These are phyloP conservation scores for Phoma herbarum DNA, from an alignment of 2,329 filamentous ascomycete genomes.

Conservation along the genomic window DNA sequence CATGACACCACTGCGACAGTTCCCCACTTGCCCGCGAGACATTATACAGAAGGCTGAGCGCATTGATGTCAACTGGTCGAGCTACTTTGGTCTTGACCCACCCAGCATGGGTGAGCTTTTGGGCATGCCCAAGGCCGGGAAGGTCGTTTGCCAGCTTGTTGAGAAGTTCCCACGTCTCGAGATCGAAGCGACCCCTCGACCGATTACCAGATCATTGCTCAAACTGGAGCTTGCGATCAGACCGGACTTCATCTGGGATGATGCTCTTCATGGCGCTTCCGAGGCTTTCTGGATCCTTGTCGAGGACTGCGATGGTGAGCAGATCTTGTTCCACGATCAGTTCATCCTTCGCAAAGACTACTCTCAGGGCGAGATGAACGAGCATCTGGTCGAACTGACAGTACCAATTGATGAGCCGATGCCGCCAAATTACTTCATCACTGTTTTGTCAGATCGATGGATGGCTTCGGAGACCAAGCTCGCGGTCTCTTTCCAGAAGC, in stretches of 20 bases:
- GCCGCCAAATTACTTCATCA: constrained; percentile 99
- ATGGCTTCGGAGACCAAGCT: constrained; percentile 97
- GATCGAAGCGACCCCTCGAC: constrained; percentile 91
- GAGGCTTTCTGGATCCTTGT: constrained; percentile 98
- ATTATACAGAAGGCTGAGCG: constrained; percentile 92
- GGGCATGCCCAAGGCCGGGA: constrained; percentile 87
- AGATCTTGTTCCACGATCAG: constrained; percentile 92
- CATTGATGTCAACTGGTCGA: constrained; percentile 92
- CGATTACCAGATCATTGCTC: constrained; percentile 92
- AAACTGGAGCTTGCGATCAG: constrained; percentile 89
- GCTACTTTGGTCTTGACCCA: constrained; percentile 95
- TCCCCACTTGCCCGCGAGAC: constrained; percentile 78
- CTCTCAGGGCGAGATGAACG: constrained; percentile 82
- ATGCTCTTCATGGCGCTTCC: constrained; percentile 82
- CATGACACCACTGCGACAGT: constrained; percentile 95
- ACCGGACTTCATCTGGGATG: constrained; percentile 96
- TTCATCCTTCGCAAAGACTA: constrained; percentile 93
- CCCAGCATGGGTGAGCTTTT: constrained; percentile 95
- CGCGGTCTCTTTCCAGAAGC: constrained; percentile 91
- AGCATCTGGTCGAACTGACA: constrained; percentile 95
- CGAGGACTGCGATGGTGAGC: constrained; percentile 96
- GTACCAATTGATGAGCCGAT: constrained; percentile 97
- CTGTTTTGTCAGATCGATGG: constrained; percentile 93
- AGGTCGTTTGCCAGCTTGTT: constrained; percentile 83
- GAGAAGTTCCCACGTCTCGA: constrained; percentile 93